Evolutionary conservation across 306 rosid species (phyloP).

Genomic region (Cucurbita argyrosperma): DNA sequence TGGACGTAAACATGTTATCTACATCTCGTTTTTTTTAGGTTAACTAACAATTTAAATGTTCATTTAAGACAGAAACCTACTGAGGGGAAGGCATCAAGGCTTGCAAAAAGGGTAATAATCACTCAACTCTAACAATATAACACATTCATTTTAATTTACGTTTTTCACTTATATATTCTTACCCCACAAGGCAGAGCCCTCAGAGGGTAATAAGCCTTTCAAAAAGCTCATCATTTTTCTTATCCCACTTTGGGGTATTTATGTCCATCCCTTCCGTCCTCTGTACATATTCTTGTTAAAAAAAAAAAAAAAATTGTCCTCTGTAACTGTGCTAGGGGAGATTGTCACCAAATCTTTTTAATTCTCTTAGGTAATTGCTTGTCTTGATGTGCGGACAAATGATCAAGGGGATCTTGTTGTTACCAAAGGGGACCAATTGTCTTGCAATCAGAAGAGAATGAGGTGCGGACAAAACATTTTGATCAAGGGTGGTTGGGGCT

Average conservation of each 20-base stretch:
- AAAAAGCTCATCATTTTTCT: background rate
- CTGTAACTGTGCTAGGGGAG: background rate
- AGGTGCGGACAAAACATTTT: too few species aligned
- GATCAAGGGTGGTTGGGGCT: too few species aligned
- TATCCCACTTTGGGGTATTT: background rate
- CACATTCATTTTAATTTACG: background rate
- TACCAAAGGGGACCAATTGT: constrained; percentile 96
- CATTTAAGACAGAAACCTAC: constrained; percentile 57
- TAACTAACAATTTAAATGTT: constrained; percentile 35
- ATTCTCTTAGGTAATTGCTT: constrained; percentile 70
- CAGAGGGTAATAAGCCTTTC: background rate
- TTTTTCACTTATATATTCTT: background rate
- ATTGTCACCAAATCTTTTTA: background rate
- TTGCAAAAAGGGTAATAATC: constrained; percentile 71
- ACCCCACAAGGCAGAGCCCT: background rate
- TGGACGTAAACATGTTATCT: background rate
- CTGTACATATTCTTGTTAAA: background rate
- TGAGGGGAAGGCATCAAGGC: constrained; percentile 66
- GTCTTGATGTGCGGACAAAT: constrained; percentile 92
- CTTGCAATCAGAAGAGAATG: constrained; percentile 71
- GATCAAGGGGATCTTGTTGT: constrained; percentile 95
- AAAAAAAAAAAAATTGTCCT: background rate
- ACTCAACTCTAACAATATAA: background rate
- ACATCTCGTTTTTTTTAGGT: constrained; percentile 12
- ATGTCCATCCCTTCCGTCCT: background rate